Conservation (phyloP, 192 early-diverging fungal genomes). For the Linnemannia schmuckeri region DNA sequence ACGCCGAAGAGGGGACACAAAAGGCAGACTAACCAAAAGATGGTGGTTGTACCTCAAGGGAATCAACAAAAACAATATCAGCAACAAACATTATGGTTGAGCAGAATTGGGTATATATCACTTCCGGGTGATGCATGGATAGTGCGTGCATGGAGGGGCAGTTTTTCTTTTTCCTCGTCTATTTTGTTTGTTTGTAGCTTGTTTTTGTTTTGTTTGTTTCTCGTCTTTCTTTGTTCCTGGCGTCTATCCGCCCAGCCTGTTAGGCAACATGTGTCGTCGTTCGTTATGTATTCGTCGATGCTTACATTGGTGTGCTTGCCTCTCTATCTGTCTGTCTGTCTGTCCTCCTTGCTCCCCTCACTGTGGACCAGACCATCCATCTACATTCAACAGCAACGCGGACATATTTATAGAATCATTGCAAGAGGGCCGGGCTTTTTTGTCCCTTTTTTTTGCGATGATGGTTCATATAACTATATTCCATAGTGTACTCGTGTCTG, state of each 20-base stretch:
- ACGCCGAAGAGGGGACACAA: background rate
- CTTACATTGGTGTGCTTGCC: background rate
- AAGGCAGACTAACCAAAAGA: background rate
- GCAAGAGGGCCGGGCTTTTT: constrained; percentile 2
- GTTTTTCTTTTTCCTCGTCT: background rate
- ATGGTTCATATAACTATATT: constrained; percentile 11
- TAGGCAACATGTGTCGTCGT: background rate
- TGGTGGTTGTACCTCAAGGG: background rate
- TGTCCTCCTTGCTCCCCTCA: background rate
- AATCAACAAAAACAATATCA: background rate
- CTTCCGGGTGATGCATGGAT: background rate
- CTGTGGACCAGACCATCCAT: background rate
- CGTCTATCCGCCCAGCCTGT: background rate
- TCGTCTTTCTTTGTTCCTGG: background rate
- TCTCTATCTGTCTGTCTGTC: background rate
- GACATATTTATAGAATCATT: background rate
- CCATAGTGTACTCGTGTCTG: background rate
- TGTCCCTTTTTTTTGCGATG: background rate
- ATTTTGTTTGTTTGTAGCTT: background rate
- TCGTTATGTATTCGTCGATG: background rate
- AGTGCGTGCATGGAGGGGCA: background rate
- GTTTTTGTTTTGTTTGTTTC: background rate
- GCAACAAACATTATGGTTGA: background rate
- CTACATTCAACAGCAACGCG: background rate
- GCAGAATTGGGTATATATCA: background rate